Evolutionary conservation across 2,329 filamentous ascomycete species (phyloP).

Genomic region (Anthostomella pinea): DNA sequence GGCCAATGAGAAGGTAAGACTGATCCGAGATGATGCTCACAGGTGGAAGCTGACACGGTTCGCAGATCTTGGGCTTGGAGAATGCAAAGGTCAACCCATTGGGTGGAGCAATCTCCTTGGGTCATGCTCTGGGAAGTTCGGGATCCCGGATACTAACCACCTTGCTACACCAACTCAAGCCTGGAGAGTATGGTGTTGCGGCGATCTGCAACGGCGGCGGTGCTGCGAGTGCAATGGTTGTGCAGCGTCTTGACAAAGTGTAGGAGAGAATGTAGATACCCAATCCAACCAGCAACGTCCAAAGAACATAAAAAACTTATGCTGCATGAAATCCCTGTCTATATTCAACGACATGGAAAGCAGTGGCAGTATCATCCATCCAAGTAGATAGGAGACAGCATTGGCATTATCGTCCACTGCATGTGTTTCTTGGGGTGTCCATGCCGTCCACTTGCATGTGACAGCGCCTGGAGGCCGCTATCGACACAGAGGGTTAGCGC

Average conservation of each 20-base stretch:
- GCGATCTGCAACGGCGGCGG: constrained; percentile 97
- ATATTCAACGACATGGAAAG: too few species aligned
- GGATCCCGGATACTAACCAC: constrained; percentile 89
- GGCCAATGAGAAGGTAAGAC: constrained; percentile 77
- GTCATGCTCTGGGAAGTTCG: constrained; percentile 90
- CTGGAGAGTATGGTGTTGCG: constrained; percentile 90
- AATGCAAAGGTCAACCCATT: constrained; percentile 80
- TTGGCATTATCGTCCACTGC: too few species aligned
- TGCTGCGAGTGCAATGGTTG: constrained; percentile 85
- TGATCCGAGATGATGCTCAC: too few species aligned
- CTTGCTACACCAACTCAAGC: constrained; percentile 84
- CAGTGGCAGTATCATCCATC: too few species aligned
- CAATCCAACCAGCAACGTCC: too few species aligned
- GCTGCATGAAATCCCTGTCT: constrained; percentile 5
- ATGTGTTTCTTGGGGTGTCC: too few species aligned
- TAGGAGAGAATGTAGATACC: constrained; percentile 1
- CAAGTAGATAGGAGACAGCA: too few species aligned
- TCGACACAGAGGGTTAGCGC: too few species aligned
- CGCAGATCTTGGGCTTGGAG: constrained; percentile 74
- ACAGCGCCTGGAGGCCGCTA: too few species aligned
- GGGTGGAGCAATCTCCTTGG: constrained; percentile 87
- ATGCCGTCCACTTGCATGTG: too few species aligned
- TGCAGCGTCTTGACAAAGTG: constrained; percentile 68
- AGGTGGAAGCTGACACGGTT: too few species aligned
- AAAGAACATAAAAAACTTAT: too few species aligned